Base-by-base conservation (phyloP, 768 basidiomycete genomes). In the Mycena amicta region DNA sequence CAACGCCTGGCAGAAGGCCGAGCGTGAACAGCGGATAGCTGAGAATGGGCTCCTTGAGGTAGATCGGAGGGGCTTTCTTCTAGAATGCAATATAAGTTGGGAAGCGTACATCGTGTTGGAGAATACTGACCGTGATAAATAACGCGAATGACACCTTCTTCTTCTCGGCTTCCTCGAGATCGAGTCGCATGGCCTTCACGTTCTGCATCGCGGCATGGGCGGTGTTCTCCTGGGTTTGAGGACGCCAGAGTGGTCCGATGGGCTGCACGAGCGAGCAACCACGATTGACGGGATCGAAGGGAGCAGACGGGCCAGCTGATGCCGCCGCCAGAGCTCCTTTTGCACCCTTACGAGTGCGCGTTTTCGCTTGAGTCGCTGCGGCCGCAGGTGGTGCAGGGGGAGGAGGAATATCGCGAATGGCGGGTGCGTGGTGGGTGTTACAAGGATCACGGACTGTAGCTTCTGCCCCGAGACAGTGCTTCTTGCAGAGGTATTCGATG, bases 11-110 rank as follows among this genome's bases (percentile, higher is more conserved):
- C 15, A 60, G 55, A 16, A 23, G 16, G 8, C 41, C 22, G 16
- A 60, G 59, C 40, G 52, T 31, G n/a, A 56, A 28, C 8, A 31
- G 39, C 13, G 59, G 59, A 25, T 30, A 60, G 12, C 53, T 52
- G 16, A 45, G 16, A 25, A 60, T 49, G 15, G 49, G 29, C 22
- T 43, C 31, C 6, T 22, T 13, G 20, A 56, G 3, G n/a, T 31
- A 5, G 1, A 56, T 25, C 16, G 54, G 50, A 13, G 2, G 3
- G 1, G 20, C 28, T 16, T 28, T 41, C 54, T 53, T 60, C 28
- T 39, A 6, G 13, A 37, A 31, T 53, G 11, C 33, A 31, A 23
- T 20, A 49, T 46, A 8, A 49, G 52, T 1, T 2, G 20, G 28
- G 18, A 2, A 20, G 37, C 49, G 16, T 18, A 60, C 53, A n/a